Conservation (phyloP, 2,329 filamentous ascomycete species). For the Pseudocercospora musae region DNA sequence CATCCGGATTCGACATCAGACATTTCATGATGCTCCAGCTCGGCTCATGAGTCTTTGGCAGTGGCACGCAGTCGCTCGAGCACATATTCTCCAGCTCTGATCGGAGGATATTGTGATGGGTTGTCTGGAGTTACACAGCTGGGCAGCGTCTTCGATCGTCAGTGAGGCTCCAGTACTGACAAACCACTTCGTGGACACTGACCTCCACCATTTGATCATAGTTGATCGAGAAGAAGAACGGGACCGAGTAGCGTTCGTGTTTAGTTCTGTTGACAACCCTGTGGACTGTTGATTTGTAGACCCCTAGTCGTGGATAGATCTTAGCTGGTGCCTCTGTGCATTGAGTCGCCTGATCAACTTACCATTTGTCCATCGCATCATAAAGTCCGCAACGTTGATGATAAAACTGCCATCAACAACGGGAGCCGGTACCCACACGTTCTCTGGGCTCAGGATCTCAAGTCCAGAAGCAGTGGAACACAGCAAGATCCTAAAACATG, state of each 20-base stretch:
- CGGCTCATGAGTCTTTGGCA: slow-evolving; percentile 1
- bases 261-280: slow-evolving; percentile 44
- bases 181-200: neutral
- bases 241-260: slow-evolving; percentile 42
- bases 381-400: slow-evolving; percentile 52
- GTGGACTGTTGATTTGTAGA: slow-evolving; percentile 46
- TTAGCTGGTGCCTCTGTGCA: neutral
- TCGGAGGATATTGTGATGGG: slow-evolving; percentile 34
- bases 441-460: slow-evolving; percentile 36
- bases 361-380: slow-evolving; percentile 48
- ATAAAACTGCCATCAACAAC: slow-evolving; percentile 46
- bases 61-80: slow-evolving; percentile 33
- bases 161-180: neutral
- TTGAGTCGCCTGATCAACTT: neutral
- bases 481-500: slow-evolving; percentile 20
- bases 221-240: slow-evolving; percentile 48
- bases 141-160: slow-evolving; percentile 31
- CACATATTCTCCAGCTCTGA: slow-evolving; percentile 40
- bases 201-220: slow-evolving; percentile 38
- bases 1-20: neutral
- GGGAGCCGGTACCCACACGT: slow-evolving; percentile 45
- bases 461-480: slow-evolving; percentile 28
- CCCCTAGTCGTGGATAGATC: neutral
- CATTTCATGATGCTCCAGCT: neutral
- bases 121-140: slow-evolving; percentile 37